phyloP scores from a whole-genome alignment of 2,329 filamentous ascomycete species.

The Cytospora schulzeri region DNA sequence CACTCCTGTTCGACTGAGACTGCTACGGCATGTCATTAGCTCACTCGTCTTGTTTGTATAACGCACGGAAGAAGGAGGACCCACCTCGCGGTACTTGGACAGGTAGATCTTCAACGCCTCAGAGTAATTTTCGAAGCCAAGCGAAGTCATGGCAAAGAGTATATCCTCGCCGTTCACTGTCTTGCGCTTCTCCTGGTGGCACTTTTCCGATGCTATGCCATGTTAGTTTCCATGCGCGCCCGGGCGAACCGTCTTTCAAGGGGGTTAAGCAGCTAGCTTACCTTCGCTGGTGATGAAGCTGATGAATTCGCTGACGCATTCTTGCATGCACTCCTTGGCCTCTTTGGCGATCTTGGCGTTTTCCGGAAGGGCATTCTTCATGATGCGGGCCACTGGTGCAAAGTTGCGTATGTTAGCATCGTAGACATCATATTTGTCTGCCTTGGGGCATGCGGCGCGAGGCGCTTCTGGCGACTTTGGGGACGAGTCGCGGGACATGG shows the following conservation, averaged over 20 bases:
- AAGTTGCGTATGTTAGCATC: conserved; percentile 96
- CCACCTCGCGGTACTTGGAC: conserved; percentile 95
- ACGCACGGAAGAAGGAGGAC: conserved; percentile 37
- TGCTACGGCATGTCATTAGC: conserved; percentile 48
- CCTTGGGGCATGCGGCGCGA: conserved; percentile 46
- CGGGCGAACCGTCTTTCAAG: conserved; percentile 17
- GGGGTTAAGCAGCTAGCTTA: conserved; percentile 47
- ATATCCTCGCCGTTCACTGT: conserved; percentile 99
- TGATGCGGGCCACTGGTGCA: conserved; percentile 96
- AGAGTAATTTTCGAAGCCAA: conserved; percentile 98
- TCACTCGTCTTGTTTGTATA: conserved; percentile 1
- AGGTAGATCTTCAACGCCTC: conserved; percentile 98
- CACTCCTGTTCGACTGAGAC: conserved; percentile 77
- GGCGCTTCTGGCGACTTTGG: conserved; percentile 53
- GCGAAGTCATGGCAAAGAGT: conserved; percentile 96
- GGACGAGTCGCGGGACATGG: conserved; percentile 63
- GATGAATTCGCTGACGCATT: conserved; percentile 99
- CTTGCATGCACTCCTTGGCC: conserved; percentile 99
- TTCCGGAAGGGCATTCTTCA: conserved; percentile 96
- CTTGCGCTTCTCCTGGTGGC: conserved; percentile 98
- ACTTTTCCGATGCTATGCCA: conserved; percentile 89
- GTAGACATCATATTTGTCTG: conserved; percentile 56
- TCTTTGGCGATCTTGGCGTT: conserved; percentile 99
- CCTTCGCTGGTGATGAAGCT: conserved; percentile 99
- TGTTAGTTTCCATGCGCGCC: conserved; percentile 31